phyloP scores from a whole-genome alignment of 768 basidiomycete species.

The Hygrocybe punicea region DNA sequence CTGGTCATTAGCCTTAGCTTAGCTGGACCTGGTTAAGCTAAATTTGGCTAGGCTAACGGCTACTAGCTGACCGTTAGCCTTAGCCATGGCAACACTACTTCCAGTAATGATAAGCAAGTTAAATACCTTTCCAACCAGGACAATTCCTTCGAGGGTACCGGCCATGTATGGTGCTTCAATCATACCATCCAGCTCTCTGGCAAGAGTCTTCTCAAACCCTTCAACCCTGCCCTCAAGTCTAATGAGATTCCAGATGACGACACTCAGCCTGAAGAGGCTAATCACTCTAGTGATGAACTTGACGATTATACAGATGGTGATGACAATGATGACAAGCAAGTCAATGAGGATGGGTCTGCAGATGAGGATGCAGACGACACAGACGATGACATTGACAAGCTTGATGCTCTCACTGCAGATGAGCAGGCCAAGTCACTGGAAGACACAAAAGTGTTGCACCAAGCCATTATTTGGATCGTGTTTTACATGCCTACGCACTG shows the following conservation, averaged over 20 bases:
- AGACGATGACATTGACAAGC: not conserved
- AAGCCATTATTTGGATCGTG: not conserved
- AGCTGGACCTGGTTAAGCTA: no score
- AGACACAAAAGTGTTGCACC: not conserved
- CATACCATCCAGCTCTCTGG: slow-evolving; percentile 9
- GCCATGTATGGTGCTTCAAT: not conserved
- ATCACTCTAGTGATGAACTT: no score
- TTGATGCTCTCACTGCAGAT: slow-evolving; percentile 3
- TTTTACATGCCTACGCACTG: not conserved
- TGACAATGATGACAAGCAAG: no score
- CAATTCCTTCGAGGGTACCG: not conserved
- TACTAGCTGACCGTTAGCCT: no score
- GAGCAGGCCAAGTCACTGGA: not conserved
- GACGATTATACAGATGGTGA: no score
- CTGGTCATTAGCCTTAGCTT: no score
- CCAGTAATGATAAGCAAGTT: not conserved
- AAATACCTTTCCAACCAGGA: not conserved
- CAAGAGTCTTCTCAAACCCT: slow-evolving; percentile 19
- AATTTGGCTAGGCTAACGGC: no score
- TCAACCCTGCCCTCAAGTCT: not conserved
- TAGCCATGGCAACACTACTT: no score
- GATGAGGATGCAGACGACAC: not conserved
- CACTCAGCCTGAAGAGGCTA: no score
- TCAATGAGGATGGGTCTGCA: no score
- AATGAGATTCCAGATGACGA: no score